Evolutionary conservation across 2,329 filamentous ascomycete genomes (phyloP).

Genomic region (Apiospora koreana): DNA sequence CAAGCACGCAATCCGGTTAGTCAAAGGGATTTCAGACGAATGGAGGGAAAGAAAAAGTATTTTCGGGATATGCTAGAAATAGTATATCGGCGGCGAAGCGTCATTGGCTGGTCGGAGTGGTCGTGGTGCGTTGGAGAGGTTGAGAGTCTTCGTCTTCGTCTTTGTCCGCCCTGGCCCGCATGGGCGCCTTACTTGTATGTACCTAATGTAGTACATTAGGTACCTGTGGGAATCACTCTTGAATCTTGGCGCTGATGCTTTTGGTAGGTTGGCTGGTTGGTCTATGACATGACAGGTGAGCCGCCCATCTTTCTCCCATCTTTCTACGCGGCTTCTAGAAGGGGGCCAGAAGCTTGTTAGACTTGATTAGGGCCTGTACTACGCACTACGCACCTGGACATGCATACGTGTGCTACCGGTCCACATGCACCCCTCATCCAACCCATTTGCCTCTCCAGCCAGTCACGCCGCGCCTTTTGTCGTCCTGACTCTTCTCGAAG

Average conservation of each 20-base stretch:
- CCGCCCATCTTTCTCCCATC: neutral
- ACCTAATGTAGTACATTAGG: too few relatives aligned
- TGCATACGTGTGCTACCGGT: neutral
- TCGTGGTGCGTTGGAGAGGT: neutral
- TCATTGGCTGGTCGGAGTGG: neutral
- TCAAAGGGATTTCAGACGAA: neutral
- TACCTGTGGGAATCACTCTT: neutral
- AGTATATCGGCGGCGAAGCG: neutral
- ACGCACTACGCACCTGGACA: neutral
- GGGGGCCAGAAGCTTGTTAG: conserved; percentile 4
- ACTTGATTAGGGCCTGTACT: neutral
- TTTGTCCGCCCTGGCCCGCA: conserved; percentile 8
- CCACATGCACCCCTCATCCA: conserved; percentile 7
- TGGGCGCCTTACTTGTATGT: neutral
- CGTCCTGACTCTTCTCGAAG: conserved; percentile 7
- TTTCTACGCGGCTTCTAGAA: conserved; percentile 11
- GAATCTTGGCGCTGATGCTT: neutral
- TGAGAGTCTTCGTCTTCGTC: too few relatives aligned
- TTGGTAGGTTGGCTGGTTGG: neutral
- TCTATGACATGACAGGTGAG: neutral
- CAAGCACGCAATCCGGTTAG: neutral
- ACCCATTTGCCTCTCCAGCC: neutral
- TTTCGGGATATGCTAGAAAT: neutral
- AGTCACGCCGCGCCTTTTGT: neutral
- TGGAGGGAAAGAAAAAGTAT: neutral